Conservation (phyloP, 352 stramenopile genomes). For the Elongisporangium anandrum region DNA sequence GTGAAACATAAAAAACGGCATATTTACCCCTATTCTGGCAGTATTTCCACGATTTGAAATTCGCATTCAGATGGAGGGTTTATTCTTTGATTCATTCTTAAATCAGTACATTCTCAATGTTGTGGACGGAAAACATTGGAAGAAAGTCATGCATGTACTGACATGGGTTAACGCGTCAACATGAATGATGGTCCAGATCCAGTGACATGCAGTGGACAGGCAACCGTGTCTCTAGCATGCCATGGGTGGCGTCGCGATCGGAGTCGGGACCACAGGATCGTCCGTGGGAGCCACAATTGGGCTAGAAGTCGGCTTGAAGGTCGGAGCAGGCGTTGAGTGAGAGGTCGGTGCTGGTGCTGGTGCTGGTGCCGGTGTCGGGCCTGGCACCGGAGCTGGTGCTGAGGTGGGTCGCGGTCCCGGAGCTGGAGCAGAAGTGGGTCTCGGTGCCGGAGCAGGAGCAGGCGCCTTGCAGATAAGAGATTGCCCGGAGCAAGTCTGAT, state of each 20-base stretch:
- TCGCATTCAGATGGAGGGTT: too few species aligned
- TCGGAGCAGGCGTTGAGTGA: background rate
- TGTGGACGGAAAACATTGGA: background rate
- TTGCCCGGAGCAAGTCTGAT: constrained; percentile 38
- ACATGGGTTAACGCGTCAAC: background rate
- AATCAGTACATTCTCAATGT: background rate
- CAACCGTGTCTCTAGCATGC: background rate
- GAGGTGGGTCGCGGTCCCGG: background rate
- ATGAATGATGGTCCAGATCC: background rate
- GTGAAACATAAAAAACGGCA: too few species aligned
- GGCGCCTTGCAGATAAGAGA: background rate
- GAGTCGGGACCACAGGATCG: background rate
- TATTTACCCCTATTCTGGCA: too few species aligned
- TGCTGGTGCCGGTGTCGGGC: background rate
- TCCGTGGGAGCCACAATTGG: background rate
- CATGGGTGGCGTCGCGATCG: background rate
- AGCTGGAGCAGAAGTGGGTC: background rate
- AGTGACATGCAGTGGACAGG: background rate
- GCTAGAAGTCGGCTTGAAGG: background rate
- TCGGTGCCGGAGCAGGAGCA: background rate
- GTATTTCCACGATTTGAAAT: too few species aligned
- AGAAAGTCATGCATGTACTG: background rate
- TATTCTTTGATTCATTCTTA: too few species aligned
- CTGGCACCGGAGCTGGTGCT: background rate
- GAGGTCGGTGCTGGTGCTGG: background rate